Conservation (phyloP, 495 filamentous ascomycete genomes). For the Durotheca rogersii region DNA sequence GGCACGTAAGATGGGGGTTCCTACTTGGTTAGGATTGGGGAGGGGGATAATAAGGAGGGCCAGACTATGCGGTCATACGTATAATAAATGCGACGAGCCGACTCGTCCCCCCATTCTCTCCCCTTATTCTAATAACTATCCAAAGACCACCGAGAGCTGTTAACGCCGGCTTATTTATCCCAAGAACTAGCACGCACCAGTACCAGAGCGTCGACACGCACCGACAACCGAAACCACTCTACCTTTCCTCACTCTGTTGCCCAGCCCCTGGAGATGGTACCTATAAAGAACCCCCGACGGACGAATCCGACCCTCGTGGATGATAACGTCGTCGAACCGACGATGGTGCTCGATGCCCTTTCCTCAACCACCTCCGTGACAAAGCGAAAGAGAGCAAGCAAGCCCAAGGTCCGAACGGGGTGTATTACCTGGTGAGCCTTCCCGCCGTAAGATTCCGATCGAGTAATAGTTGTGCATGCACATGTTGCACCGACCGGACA, state of each 20-base stretch:
- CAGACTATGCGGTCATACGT: conserved; percentile 17
- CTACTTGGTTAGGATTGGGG: neutral
- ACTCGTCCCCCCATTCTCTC: conserved; percentile 4
- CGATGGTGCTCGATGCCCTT: neutral
- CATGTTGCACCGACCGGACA: too few species aligned
- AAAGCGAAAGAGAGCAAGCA: conserved; percentile 29
- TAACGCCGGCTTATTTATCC: conserved; percentile 7
- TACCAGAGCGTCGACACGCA: too few species aligned
- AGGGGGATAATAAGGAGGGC: neutral
- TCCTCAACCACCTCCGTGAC: neutral
- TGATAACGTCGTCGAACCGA: conserved; percentile 14
- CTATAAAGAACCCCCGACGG: conserved; percentile 6
- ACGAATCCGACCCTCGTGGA: conserved; percentile 8
- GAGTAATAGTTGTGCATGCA: too few species aligned
- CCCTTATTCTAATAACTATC: conserved; percentile 1
- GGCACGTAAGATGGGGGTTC: conserved; percentile 13
- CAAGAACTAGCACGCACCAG: too few species aligned
- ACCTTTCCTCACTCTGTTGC: too few species aligned
- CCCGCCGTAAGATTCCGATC: neutral
- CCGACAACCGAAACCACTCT: too few species aligned
- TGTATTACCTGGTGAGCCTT: conserved; percentile 30
- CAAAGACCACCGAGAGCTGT: neutral
- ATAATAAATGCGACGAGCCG: conserved; percentile 21
- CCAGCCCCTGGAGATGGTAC: conserved; percentile 4
- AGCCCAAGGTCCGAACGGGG: conserved; percentile 28